These are phyloP conservation scores for Alnus glutinosa DNA, from an alignment of 306 rosid species.

Conservation along the genomic window DNA sequence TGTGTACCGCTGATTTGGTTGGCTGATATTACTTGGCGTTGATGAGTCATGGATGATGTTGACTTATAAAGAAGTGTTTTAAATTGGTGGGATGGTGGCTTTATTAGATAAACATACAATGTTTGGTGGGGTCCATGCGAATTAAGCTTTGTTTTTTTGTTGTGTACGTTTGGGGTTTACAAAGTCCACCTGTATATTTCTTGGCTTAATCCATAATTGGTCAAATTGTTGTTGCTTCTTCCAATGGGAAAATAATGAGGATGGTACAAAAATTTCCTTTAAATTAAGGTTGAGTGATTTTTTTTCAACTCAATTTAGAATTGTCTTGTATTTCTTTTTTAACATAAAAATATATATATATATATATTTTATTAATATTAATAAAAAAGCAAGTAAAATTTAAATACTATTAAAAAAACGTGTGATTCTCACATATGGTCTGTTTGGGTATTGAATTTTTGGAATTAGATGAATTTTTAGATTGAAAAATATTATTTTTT, in stretches of 20 bases:
- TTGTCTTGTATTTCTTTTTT: too few species aligned
- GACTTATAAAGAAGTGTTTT: slow-evolving; percentile 24
- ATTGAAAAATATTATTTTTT: too few species aligned
- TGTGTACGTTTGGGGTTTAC: not conserved
- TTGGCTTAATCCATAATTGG: not conserved
- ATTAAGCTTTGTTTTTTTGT: not conserved
- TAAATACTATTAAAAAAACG: too few species aligned
- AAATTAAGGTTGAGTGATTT: too few species aligned
- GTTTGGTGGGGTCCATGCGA: not conserved
- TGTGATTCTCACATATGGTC: too few species aligned
- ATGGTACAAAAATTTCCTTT: too few species aligned
- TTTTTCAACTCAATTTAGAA: too few species aligned
- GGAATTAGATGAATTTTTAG: too few species aligned
- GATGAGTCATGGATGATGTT: slow-evolving; percentile 16
- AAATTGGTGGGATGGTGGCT: not conserved
- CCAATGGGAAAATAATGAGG: not conserved
- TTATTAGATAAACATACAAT: not conserved
- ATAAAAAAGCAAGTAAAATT: too few species aligned
- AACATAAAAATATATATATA: too few species aligned
- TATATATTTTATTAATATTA: too few species aligned
- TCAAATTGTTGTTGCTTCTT: not conserved
- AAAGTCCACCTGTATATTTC: not conserved
- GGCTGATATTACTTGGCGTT: not conserved
- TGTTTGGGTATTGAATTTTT: too few species aligned
- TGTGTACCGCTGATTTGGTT: slow-evolving; percentile 1